Conservation (phyloP, 257 asterid species). For the Solanum corneliomulleri region DNA sequence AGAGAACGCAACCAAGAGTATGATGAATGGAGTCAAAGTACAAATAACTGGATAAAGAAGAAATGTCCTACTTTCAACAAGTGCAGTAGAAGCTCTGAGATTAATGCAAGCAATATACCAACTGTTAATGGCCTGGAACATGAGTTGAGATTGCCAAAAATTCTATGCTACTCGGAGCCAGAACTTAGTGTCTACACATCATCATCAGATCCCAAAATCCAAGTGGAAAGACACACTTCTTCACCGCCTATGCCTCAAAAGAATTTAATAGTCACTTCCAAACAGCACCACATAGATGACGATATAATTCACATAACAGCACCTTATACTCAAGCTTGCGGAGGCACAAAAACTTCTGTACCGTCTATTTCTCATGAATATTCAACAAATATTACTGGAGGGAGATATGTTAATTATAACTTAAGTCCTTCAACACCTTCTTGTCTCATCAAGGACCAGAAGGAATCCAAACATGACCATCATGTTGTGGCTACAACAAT, state of each 20-base stretch:
- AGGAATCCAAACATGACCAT: conserved; percentile 16
- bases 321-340: conserved; percentile 4
- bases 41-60: background rate
- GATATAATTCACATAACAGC: conserved; percentile 5
- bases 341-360: conserved; percentile 11
- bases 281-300: conserved; percentile 6
- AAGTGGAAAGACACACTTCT: background rate
- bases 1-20: conserved; percentile 12
- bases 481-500: background rate
- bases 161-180: conserved; percentile 5
- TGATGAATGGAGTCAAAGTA: conserved; percentile 8
- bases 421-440: background rate
- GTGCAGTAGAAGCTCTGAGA: conserved; percentile 1
- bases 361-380: conserved; percentile 12
- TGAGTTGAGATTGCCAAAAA: conserved; percentile 20
- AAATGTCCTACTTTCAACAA: background rate
- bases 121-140: conserved; percentile 12
- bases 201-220: conserved; percentile 8
- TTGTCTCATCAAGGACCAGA: background rate
- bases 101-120: conserved; percentile 2
- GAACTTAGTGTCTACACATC: background rate
- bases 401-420: conserved; percentile 8
- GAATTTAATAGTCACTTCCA: background rate
- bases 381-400: conserved; percentile 8
- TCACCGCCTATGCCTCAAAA: background rate